Base-by-base conservation (phyloP, 495 filamentous ascomycete genomes). In the Aspergillus sclerotioniger region DNA sequence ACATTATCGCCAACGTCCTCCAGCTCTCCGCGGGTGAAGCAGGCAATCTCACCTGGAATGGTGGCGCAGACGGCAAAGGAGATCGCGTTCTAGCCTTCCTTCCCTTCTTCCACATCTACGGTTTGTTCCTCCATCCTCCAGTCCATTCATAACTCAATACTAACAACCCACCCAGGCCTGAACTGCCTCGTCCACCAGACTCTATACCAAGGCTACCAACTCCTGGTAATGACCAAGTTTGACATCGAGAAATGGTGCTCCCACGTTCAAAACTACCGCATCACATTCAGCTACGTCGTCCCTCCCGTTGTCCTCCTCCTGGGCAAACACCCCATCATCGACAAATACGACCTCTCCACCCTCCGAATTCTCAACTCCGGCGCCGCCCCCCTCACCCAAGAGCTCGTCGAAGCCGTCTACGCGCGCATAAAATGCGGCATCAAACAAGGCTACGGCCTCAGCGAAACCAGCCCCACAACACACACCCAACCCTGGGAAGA, bases 81-180 rank as follows among this genome's bases (percentile, higher is more conserved):
- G 90, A 95, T 64, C 83, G 77, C 17, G 68, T 94, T 17, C 64
- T 97, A 41, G 91, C 87, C 2, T 87, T 97, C 57, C 73, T 97
- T 41, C 94, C 94, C 0, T 96, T 98, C 68, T 97, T 92, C 74
- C 93, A 98, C 71, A 94, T 96, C 58, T 98, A 96, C 64, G 90
- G 89, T 82, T 68, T 33, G 76, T 46, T 39, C 12, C 47, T 39
- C 15, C 19, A 35, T 6, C 2, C 44, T 21, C 1, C 29, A 0
- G 9, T 45, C 59, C n/a, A 17, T n/a, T 16, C 35, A 25, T 31
- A 25, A n/a, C 16, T n/a, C 10, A 37, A 16, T 43, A 16, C 28
- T 19, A 48, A 58, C 16, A 65, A 78, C 9, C 35, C 37, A n/a
- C 82, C 87, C 58, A 96, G 90, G 89, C 70, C 64, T 69, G 72